Conservation (phyloP, 1,284 basidiomycete species). For the Apiotrichum mycotoxinovorans region DNA sequence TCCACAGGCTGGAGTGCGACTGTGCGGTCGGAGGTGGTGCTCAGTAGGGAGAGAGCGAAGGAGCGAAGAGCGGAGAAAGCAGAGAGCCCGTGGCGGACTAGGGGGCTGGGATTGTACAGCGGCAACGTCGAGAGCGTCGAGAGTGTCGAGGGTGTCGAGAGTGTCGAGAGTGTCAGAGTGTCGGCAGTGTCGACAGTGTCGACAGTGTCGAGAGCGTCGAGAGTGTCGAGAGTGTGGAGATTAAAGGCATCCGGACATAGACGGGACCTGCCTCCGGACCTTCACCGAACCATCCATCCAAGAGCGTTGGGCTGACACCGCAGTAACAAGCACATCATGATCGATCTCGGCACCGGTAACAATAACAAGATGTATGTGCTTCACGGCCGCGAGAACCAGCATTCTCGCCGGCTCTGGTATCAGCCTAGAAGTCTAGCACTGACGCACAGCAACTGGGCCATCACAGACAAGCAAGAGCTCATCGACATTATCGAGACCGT, state of each 20-base stretch:
- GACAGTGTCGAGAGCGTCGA: too few species aligned
- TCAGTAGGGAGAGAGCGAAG: background rate
- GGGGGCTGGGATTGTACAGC: too few species aligned
- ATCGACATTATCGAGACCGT: slow-evolving; percentile 99
- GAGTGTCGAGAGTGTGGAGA: too few species aligned
- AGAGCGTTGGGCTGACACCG: background rate
- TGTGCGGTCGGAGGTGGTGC: background rate
- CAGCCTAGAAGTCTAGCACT: background rate
- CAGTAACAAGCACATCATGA: slow-evolving; percentile 99
- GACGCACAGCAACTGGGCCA: slow-evolving; percentile 81
- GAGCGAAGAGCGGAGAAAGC: too few species aligned
- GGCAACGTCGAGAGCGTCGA: too few species aligned
- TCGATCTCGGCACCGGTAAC: slow-evolving; percentile 97
- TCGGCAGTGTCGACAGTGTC: too few species aligned
- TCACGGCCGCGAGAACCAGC: background rate
- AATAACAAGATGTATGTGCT: slow-evolving; percentile 99
- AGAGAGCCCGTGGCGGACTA: too few species aligned
- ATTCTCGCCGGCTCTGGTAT: background rate
- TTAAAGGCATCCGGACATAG: too few species aligned
- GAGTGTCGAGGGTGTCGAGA: too few species aligned
- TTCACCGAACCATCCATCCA: too few species aligned
- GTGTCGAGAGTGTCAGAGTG: too few species aligned
- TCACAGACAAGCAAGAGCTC: slow-evolving; percentile 95
- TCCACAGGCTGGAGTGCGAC: background rate
- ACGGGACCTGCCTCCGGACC: too few species aligned